Conservation (phyloP, 441 rosid species). For the Cnidoscolus chayamansa region DNA sequence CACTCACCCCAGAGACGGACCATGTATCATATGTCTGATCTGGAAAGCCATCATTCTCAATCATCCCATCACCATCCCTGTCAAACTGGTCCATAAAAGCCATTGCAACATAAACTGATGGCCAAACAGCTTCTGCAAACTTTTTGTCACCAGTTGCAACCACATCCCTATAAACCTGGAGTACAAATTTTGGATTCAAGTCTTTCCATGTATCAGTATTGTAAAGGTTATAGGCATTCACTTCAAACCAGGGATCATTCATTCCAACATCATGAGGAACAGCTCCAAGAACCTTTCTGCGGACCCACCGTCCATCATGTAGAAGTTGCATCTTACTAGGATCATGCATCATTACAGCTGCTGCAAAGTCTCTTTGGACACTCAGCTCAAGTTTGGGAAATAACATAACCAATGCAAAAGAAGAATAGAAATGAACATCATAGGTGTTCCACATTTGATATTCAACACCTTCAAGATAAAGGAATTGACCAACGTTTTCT, state of each 20-base stretch:
- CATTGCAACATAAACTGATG: constrained; percentile 82
- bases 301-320: constrained; percentile 54
- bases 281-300: constrained; percentile 82
- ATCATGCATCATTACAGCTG: constrained; percentile 89
- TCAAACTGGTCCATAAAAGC: constrained; percentile 92
- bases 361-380: constrained; percentile 87
- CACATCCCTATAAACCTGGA: constrained; percentile 84
- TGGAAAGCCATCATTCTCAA: constrained; percentile 90
- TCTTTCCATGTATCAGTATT: constrained; percentile 85
- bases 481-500: constrained; percentile 93
- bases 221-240: constrained; percentile 64
- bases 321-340: constrained; percentile 59
- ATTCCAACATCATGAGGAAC: constrained; percentile 90
- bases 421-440: constrained; percentile 88
- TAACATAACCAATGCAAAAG: constrained; percentile 75
- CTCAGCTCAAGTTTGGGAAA: constrained; percentile 88
- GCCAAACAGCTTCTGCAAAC: constrained; percentile 83
- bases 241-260: constrained; percentile 84
- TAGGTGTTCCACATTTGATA: constrained; percentile 96
- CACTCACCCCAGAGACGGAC: constrained; percentile 82
- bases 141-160: constrained; percentile 76
- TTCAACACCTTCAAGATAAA: constrained; percentile 82
- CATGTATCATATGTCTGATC: constrained; percentile 97
- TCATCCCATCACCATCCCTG: constrained; percentile 88
- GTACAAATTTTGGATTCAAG: constrained; percentile 87